Evolutionary conservation across 2,329 filamentous ascomycete genomes (phyloP), one percentile per base, ranked within the genome.

Genomic region (Ceratocystis cubensis): DNA sequence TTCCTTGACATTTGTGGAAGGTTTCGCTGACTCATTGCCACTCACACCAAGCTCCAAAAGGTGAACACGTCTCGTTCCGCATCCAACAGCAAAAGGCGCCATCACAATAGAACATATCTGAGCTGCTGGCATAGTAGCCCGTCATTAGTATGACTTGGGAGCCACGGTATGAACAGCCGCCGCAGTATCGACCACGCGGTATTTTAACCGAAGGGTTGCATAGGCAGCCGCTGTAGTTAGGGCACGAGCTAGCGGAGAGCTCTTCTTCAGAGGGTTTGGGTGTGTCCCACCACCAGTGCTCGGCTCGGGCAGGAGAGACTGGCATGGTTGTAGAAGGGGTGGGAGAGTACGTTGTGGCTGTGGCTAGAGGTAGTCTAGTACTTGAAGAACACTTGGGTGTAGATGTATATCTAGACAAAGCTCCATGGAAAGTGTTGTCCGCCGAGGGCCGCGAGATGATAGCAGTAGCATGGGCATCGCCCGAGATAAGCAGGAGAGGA

Each of bases 51-150:
- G 50, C 15, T 13, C 28, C 20, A 28, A 41, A 37, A 25, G 53
- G 48, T 41, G 59, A 61, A 41, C 57, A 64, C 67, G 67, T 69
- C 65, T 69, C 65, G 59, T 59, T 69, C 66, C 65, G 56, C 37
- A 65, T 65, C 65, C 56, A 65, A 50, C 50, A 65, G 48, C 63
- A 57, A 69, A 62, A 61, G 37, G 63, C 67, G 66, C 65, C 65
- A 59, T 63, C 69, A 63, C 57, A 63, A n/a, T 61, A 50, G 41
- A 64, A 37, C 28, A 59, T n/a, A 33, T 64, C 44, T 3, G 17
- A 44, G 61, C 22, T 63, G 13, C 20, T 7, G 10, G 61, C 61
- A 25, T 63, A 15, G 25, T n/a, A 30, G 45, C 61, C 61, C 28
- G 61, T 63, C 25, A 33, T 33, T n/a, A 63, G 10, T 17, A 63